Conservation (phyloP, 352 stramenopile species). For the Phytophthora sansomeana region DNA sequence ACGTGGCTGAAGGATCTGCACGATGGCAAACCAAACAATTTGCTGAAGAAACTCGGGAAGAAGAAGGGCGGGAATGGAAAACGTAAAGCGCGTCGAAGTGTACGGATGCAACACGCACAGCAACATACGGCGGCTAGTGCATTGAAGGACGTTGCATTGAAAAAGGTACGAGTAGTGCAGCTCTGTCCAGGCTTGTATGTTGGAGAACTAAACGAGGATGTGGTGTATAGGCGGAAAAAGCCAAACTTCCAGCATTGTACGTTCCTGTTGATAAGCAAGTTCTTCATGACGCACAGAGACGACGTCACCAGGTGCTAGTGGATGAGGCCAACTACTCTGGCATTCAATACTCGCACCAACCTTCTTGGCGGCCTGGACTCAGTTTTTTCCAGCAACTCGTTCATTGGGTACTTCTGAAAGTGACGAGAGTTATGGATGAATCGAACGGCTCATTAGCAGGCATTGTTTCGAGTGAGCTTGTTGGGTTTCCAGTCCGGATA, state of each 20-base stretch:
- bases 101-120: slow-evolving; percentile 39
- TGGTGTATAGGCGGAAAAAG: slow-evolving; percentile 3
- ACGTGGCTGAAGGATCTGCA: slow-evolving; percentile 54
- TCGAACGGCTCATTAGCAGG: not conserved
- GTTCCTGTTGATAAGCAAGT: slow-evolving; percentile 21
- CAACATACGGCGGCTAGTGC: slow-evolving; percentile 62
- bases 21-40: slow-evolving; percentile 49
- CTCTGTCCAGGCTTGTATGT: not conserved
- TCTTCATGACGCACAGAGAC: slow-evolving; percentile 22
- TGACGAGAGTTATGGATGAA: not conserved
- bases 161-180: slow-evolving; percentile 23
- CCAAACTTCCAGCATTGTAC: slow-evolving; percentile 24
- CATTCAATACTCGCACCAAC: slow-evolving; percentile 38
- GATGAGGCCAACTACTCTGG: slow-evolving; percentile 54
- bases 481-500: slow-evolving; percentile 35
- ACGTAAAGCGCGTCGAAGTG: slow-evolving; percentile 3
- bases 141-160: slow-evolving; percentile 45
- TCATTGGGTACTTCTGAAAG: slow-evolving; percentile 23
- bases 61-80: slow-evolving; percentile 25
- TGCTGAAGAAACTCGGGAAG: slow-evolving; percentile 39
- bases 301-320: slow-evolving; percentile 47
- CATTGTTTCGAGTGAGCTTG: slow-evolving; percentile 24
- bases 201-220: not conserved
- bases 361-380: slow-evolving; percentile 49
- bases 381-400: slow-evolving; percentile 58